A percentile compares a stretch with the other conserved stretches of the same genome.
Conservation (phyloP, 768 basidiomycete species). For the Mycena galopus region DNA sequence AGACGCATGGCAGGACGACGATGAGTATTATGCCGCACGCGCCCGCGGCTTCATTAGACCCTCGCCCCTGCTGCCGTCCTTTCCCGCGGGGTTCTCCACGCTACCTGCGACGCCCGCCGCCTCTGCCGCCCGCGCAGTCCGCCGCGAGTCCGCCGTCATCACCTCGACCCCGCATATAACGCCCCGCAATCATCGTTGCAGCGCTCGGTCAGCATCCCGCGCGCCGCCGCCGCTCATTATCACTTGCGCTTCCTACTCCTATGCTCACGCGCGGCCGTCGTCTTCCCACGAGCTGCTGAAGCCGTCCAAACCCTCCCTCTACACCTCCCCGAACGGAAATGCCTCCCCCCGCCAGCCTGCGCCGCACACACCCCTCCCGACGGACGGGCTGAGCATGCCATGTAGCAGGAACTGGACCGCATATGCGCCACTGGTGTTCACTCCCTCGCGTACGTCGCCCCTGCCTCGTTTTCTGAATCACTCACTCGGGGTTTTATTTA, state of each 20-base stretch:
- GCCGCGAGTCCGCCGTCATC: conserved; percentile 22
- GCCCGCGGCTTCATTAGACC: conserved; percentile 20
- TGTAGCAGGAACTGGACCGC: conserved; percentile 20
- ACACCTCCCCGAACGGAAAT: too few relatives aligned
- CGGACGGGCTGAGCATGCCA: conserved; percentile 10
- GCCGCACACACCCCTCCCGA: conserved; percentile 25
- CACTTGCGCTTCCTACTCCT: not conserved
- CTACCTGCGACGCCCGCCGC: too few relatives aligned
- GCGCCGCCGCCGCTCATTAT: conserved; percentile 12
- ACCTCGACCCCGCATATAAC: too few relatives aligned
- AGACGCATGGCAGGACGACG: conserved; percentile 13
- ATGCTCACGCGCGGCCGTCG: not conserved
- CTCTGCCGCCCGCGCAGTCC: not conserved
- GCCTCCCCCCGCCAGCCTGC: conserved; percentile 11
- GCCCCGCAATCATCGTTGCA: too few relatives aligned
- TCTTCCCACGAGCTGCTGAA: not conserved
- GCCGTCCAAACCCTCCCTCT: conserved; percentile 9
- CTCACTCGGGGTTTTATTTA: not conserved
- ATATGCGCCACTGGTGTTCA: not conserved
- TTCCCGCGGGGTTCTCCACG: not conserved
- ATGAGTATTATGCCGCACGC: conserved; percentile 24
- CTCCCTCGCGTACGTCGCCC: not conserved
- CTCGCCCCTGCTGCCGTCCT: conserved; percentile 8
- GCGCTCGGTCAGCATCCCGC: conserved; percentile 13
- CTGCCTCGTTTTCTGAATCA: not conserved